Base-by-base conservation (phyloP, 2,329 filamentous ascomycete genomes). In the Colletotrichum sp. region DNA sequence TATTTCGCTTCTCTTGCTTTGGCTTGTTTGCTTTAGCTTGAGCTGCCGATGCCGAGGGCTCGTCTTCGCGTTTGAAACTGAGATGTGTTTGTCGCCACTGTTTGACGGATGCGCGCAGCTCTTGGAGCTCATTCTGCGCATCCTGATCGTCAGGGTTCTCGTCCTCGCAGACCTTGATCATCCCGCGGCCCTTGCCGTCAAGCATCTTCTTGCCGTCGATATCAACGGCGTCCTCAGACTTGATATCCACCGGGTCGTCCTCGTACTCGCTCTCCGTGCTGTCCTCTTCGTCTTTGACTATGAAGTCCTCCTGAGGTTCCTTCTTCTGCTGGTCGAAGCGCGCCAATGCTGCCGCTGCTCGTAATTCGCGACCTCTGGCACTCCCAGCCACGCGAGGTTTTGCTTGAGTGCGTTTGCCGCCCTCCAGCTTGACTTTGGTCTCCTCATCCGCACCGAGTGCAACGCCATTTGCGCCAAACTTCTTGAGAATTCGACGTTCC, bases 151-250 rank as follows among this genome's bases (percentile, higher is more conserved):
- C 88, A 4, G 80, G 80, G 49, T 87, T 71, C 88, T 95, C 94
- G 60, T 94, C 93, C 77, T 93, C 93, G 81, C 95, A 97, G 2
- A 97, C 92, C 79, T 91, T 94, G 77, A 96, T 86, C 88, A 98
- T 89, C 15, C 90, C 89, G 24, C 90, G 88, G 0, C 94, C 95
- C 69, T 94, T 90, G 10, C 87, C 86, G 80, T 96, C 95, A 26
- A 93, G 84, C 62, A 96, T 86, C 76, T 87, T 89, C 69, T 87
- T 90, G 2, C 94, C 94, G 79, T 95, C 88, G 18, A 92, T 86
- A 82, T 95, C 93, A 13, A 92, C 79, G 1, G 91, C 92, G 71
- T 92, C 91, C 39, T 89, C 87, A 3, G 84, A 84, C 18, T 86
- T 84, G 5, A 82, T 79, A 10, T 85, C 87, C n/a, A 80, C 86